Evolutionary conservation across 495 filamentous ascomycete species (phyloP).

Genomic region (Lepraria neglecta): DNA sequence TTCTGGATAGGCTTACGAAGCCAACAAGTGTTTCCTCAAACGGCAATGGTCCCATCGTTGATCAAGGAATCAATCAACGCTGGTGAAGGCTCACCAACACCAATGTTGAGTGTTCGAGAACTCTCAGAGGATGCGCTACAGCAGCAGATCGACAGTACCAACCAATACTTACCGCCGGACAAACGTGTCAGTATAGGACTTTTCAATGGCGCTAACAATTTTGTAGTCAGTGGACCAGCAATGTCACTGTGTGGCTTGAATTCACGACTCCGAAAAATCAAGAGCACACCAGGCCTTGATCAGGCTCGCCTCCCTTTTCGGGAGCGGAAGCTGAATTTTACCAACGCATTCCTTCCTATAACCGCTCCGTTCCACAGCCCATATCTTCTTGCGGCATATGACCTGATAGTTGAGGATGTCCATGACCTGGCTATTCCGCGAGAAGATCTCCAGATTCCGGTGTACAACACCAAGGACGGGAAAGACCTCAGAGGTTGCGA

Average conservation of each 20-base stretch:
- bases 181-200: too few relatives aligned
- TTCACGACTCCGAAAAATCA: neutral
- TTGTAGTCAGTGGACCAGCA: neutral
- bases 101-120: too few relatives aligned
- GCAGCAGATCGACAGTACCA: too few relatives aligned
- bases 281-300: neutral
- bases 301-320: neutral
- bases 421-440: neutral
- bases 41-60: too few relatives aligned
- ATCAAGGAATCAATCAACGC: too few relatives aligned
- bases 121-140: too few relatives aligned
- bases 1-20: too few relatives aligned
- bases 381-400: too few relatives aligned
- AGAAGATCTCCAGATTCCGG: conserved; percentile 31
- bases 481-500: conserved; percentile 27
- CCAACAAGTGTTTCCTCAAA: too few relatives aligned
- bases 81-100: too few relatives aligned
- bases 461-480: conserved; percentile 35
- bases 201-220: neutral
- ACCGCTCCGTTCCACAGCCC: neutral
- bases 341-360: neutral
- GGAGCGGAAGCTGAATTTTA: neutral
- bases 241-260: neutral
- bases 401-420: too few relatives aligned
- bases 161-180: too few relatives aligned